A percentile compares a stretch with the other conserved stretches of the same genome.
Evolutionary conservation across 208 protist genomes (phyloP).

Genomic region (Wallacemonas sp.): DNA sequence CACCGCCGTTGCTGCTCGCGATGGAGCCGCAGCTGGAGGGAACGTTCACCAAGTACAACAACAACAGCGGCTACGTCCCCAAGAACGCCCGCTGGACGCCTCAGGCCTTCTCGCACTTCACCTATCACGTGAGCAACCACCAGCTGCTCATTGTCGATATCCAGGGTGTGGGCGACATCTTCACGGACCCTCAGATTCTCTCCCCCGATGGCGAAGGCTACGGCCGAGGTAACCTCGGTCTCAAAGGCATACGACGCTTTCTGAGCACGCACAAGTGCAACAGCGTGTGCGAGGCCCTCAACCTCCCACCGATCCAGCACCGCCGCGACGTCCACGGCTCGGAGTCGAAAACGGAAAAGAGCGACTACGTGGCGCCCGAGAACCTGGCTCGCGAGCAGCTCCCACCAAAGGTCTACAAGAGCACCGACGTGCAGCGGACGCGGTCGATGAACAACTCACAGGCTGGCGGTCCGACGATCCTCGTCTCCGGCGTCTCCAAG

Average conservation of each 20-base stretch:
- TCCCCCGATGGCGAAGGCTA: conserved; percentile 77
- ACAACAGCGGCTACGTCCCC: conserved; percentile 86
- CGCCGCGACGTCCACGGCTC: conserved; percentile 10
- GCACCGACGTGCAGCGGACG: conserved; percentile 14
- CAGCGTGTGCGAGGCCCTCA: conserved; percentile 64
- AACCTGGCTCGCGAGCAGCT: conserved; percentile 32
- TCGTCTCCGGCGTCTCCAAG: too few relatives aligned
- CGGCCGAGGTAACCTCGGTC: conserved; percentile 80
- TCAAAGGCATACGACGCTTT: conserved; percentile 75
- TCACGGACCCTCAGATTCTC: conserved; percentile 92
- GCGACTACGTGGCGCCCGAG: conserved; percentile 11
- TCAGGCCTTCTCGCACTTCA: conserved; percentile 92
- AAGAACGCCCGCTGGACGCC: conserved; percentile 76
- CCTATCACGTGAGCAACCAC: conserved; percentile 67
- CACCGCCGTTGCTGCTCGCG: conserved; percentile 63
- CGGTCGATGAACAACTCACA: conserved; percentile 16
- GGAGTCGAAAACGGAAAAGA: conserved; percentile 2
- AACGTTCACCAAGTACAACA: conserved; percentile 91
- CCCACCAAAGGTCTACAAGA: conserved; percentile 41
- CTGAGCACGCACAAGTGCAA: conserved; percentile 84
- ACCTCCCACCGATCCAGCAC: conserved; percentile 47
- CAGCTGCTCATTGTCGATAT: conserved; percentile 86
- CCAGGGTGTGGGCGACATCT: conserved; percentile 88
- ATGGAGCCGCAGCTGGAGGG: conserved; percentile 79
- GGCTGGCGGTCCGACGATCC: neutral